Base-by-base conservation (phyloP, 257 asterid species). In the Orobanche coerulescens region DNA sequence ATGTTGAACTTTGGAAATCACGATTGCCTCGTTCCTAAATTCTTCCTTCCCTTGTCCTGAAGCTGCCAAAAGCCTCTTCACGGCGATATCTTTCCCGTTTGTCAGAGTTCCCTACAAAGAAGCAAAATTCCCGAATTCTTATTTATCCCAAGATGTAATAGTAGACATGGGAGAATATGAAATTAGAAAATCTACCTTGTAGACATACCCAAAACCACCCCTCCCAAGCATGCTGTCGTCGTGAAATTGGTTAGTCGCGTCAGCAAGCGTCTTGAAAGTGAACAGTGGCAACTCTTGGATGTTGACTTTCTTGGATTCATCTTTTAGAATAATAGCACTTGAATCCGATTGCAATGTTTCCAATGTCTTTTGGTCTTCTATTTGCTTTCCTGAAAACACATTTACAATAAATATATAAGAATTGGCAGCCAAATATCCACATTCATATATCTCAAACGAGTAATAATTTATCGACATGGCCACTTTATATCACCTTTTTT, bases 141-240 rank as follows among this genome's bases (percentile, higher is more conserved):
- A 37, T 2, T 13, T 9, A n/a, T 5, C 2, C 19, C 19, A 22
- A 54, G 31, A 26, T 26, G 4, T 26, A 26, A 26, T 26, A 26
- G 4, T 26, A 26, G 31, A 26, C 31, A 26, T 26, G 31, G 2
- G 31, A 26, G 4, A 26, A 26, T 26, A 26, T 26, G 5, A 26
- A 26, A 28, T 6, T 30, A 0, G 18, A 33, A 1, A 12, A 2
- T 20, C 31, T 58, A 75, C 81, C 79, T 73, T 70, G 54, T 66
- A 75, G 51, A 77, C 80, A 28, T 68, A 69, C 20, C 80, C 78
- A 9, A 76, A 76, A 31, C 85, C 80, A 11, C 82, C 82, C 58
- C 22, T 65, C 6, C 80, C 82, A 5, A 74, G 75, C 51, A 49
- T 58, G 47, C 68, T 76, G n/a, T 12, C 23, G 8, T 20, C 28